Evolutionary conservation across 345 rosid genomes (phyloP).

Genomic region (Euphorbia pulcherrima): DNA sequence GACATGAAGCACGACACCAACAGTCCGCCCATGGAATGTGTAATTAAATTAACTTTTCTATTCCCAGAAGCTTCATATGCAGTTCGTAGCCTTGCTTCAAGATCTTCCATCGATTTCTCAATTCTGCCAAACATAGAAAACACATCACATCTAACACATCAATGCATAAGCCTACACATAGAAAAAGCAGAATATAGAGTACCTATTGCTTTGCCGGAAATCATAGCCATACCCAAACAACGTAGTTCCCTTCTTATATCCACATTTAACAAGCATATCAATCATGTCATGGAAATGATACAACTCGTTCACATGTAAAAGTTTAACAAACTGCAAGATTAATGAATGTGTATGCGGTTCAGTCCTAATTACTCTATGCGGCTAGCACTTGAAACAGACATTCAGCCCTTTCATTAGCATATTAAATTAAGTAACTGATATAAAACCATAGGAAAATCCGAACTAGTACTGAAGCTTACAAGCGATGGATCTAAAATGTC

Average conservation of each 20-base stretch:
- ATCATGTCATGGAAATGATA: slow-evolving; percentile 93
- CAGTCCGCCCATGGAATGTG: slow-evolving; percentile 92
- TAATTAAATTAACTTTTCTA: slow-evolving; percentile 68
- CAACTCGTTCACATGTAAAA: slow-evolving; percentile 51
- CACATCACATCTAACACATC: not conserved
- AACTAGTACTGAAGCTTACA: slow-evolving; percentile 36
- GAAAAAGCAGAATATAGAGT: not conserved
- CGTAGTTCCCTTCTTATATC: slow-evolving; percentile 76
- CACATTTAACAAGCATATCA: slow-evolving; percentile 65
- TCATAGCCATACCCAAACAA: slow-evolving; percentile 88
- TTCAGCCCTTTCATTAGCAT: not conserved
- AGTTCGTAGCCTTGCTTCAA: slow-evolving; percentile 61
- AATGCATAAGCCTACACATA: not conserved
- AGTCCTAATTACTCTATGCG: not conserved
- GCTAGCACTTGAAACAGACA: not conserved
- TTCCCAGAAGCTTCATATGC: slow-evolving; percentile 66
- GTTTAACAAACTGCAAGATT: slow-evolving; percentile 55
- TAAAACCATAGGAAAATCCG: not conserved
- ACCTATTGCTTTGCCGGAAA: slow-evolving; percentile 92
- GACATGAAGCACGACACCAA: slow-evolving; percentile 68
- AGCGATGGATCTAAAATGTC: slow-evolving; percentile 78
- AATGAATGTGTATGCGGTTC: slow-evolving; percentile 3
- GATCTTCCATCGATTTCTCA: slow-evolving; percentile 55
- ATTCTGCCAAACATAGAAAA: slow-evolving; percentile 41
- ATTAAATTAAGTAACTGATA: not conserved